Base-by-base conservation (phyloP, 2,329 filamentous ascomycete species). In the Exophiala aquamarina region DNA sequence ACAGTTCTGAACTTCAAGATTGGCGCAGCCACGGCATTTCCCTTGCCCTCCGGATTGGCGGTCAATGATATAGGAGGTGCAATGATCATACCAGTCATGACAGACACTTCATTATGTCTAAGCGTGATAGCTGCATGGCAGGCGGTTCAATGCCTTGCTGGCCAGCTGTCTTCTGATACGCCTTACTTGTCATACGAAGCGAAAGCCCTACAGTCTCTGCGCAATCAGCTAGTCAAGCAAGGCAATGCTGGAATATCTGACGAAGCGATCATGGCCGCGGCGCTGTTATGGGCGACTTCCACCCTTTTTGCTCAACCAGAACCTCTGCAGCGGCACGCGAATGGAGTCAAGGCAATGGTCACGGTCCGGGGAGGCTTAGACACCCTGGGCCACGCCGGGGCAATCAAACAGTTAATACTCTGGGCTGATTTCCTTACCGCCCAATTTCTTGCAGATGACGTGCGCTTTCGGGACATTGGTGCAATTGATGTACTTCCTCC, bases 51-150 rank as follows among this genome's bases (percentile, higher is more conserved):
- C 6, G 45, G 45, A 3, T 40, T 48, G 21, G 32, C 39, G 9
- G 40, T 48, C 21, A 48, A 48, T 14, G 45, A 48, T 10, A 48
- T 48, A 15, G 45, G 45, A 7, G 45, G 45, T 15, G 42, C 32
- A 14, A 48, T 48, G 45, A 38, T 48, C 20, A 43, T 48, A 3
- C 45, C 45, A 3, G 45, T 48, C n/a, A 41, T 48, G 45, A 48
- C 45, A 7, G 38, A 48, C 23, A 33, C 39, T 14, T 35, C 45
- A 3, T 21, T 48, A 8, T 48, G 45, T 26, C 39, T 48, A 17
- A 48, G 45, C 19, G 45, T 34, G 32, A 34, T 48, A 19, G 39
- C 45, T 4, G 45, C 45, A 13, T 48, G 45, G 45, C 41, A 42
- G 38, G 45, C 32, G 4, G 45, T 48, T 3, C 39, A 48, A 31